Evolutionary conservation across 768 basidiomycete species (phyloP), one percentile per base, ranked within the genome.

Genomic region (Astraeus odoratus): DNA sequence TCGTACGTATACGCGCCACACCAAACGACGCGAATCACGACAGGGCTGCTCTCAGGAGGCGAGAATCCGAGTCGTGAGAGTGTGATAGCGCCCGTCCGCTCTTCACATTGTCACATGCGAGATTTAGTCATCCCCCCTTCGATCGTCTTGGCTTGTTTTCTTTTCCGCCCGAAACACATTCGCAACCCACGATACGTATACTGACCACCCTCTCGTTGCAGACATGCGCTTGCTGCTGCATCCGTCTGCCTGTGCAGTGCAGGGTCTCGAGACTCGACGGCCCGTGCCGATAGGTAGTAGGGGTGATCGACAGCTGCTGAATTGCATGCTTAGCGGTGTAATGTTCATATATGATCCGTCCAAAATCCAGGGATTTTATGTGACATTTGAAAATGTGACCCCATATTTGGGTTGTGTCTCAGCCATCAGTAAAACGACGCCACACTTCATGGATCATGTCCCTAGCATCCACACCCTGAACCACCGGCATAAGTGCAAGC

Each of bases 251-350:
- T 31, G 12, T 31, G 10, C 5, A 31, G 30, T 13, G n/a, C n/a
- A 31, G 30, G 7, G 12, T 12, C 27, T 31, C n/a, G n/a, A n/a
- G 30, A 13, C 30, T 31, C 30, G 30, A 5, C 30, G 12, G 12
- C 12, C 10, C 30, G 12, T 31, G n/a, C 26, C 40, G 37, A 35
- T 34, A 29, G 40, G 24, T 19, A 37, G 26, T 35, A 34, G 43
- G 36, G 50, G 44, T 53, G 60, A 65, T 65, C 63, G 60, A 58
- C 55, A 54, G 47, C 43, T 56, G 50, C n/a, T n/a, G n/a, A n/a
- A n/a, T n/a, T n/a, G 50, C 39, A 42, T 16, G 40, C 29, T 56
- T 65, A 50, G 48, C 51, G 24, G 31, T 39, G 23, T n/a, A 39
- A 23, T 25, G 19, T 24, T 13, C 13, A 13, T 13, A 3, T 12